Evolutionary conservation across 352 stramenopile species (phyloP).

Genomic region (Phytophthora ramorum): DNA sequence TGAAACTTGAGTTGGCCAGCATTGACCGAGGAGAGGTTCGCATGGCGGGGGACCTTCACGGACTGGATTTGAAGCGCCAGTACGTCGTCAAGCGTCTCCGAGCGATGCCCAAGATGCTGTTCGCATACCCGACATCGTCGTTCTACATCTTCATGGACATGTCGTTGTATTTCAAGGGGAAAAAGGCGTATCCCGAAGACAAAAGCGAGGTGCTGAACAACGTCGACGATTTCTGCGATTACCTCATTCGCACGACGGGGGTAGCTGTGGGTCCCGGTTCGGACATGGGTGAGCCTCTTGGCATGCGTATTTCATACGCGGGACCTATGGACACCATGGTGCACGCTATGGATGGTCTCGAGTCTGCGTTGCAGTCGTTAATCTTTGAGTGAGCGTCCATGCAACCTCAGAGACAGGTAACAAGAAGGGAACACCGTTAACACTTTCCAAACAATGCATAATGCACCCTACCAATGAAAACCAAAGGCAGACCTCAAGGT

Average conservation of each 20-base stretch:
- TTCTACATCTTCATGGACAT: constrained; percentile 98
- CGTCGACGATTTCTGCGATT: constrained; percentile 88
- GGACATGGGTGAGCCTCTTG: constrained; percentile 94
- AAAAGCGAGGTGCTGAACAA: constrained; percentile 42
- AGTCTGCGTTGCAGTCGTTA: constrained; percentile 52
- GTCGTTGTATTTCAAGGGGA: constrained; percentile 64
- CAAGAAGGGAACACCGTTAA: no score
- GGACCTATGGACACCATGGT: constrained; percentile 90
- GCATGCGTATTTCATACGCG: constrained; percentile 96
- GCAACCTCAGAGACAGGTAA: no score
- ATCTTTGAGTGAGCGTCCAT: no score
- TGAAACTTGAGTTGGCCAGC: constrained; percentile 78
- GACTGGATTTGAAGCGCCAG: constrained; percentile 86
- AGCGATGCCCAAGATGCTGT: constrained; percentile 82
- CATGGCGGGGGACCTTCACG: constrained; percentile 48
- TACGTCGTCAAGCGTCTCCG: constrained; percentile 85
- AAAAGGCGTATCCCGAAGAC: constrained; percentile 43
- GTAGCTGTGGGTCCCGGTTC: constrained; percentile 95
- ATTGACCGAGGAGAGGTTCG: constrained; percentile 45
- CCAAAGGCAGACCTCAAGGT: no score
- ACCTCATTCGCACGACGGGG: constrained; percentile 91
- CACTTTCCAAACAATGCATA: no score
- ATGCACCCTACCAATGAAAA: no score
- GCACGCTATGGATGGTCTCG: constrained; percentile 67
- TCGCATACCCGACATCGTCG: constrained; percentile 89